These are phyloP conservation scores for Sugiyamaella castrensis DNA, from an alignment of 1,139 yeast species.

Conservation along the genomic window DNA sequence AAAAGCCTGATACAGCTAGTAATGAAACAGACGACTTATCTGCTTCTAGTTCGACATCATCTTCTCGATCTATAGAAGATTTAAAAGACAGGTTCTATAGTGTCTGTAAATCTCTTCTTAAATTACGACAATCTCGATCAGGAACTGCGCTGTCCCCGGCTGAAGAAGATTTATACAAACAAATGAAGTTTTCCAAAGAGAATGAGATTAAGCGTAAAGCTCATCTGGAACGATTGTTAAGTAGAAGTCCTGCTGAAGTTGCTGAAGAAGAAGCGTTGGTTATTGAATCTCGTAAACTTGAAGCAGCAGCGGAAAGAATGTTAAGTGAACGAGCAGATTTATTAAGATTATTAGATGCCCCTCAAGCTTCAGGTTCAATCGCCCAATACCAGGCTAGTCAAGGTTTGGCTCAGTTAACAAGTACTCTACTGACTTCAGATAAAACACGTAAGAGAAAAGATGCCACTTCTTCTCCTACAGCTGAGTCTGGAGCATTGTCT, in stretches of 20 bases:
- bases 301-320: conserved; percentile 88
- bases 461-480: conserved; percentile 36
- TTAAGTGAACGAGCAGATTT: conserved; percentile 78
- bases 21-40: neutral
- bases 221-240: conserved; percentile 70
- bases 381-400: conserved; percentile 81
- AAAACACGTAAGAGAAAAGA: conserved; percentile 58
- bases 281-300: conserved; percentile 89
- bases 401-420: conserved; percentile 84
- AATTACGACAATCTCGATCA: conserved; percentile 38
- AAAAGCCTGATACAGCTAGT: neutral
- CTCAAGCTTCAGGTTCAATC: conserved; percentile 74
- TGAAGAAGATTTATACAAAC: conserved; percentile 40
- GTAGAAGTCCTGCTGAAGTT: conserved; percentile 90
- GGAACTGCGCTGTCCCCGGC: conserved; percentile 42
- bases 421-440: conserved; percentile 73
- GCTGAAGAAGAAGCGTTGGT: conserved; percentile 96
- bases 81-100: conserved; percentile 76
- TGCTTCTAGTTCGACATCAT: neutral
- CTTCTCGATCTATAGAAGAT: conserved; percentile 60
- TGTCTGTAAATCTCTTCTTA: conserved; percentile 49
- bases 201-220: conserved; percentile 77
- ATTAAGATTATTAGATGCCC: conserved; percentile 78
- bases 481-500: conserved; percentile 45
- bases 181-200: conserved; percentile 56